Base-by-base conservation (phyloP, 148 eudicot genomes). In the Heliosperma pusillum region DNA sequence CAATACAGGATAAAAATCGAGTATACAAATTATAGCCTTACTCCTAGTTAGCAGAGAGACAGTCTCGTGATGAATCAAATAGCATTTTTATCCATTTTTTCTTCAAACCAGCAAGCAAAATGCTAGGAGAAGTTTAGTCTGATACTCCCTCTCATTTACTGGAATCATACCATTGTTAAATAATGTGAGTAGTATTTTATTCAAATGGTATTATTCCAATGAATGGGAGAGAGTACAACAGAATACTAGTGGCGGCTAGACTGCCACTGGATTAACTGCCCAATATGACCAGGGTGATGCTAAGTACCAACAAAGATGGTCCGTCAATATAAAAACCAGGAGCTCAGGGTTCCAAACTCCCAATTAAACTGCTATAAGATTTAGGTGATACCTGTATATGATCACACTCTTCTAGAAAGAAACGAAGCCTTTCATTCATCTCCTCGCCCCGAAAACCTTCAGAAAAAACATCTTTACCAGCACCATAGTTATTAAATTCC, bases 341-440 rank as follows among this genome's bases (percentile, higher is more conserved):
- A 16, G 22, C 25, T 1, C 10, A 12, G 62, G 5, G 42, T 36
- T 21, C 62, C 62, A n/a, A n/a, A n/a, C n/a, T n/a, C n/a, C n/a
- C n/a, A 58, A 36, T 36, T 20, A 21, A n/a, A 22, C 25, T 30
- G 7, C 26, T 53, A 17, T 65, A 33, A 55, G 56, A 12, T 47
- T 47, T 12, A 42, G 45, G 13, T 56, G 55, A 69, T 85, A 94
- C 98, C 98, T 91, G 98, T 75, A 90, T 78, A 82, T 83, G 96
- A 77, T 91, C 97, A 76, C 96, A 87, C 80, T 91, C 98, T 87
- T 94, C 98, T 17, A 89, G 68, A 77, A 94, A 94, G 77, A 90
- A 92, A 7, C 97, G 97, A 77, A 94, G 96, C 83, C 93, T 88
- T 30, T 90, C 90, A 76, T 71, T 83, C 36, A 94, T 83, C 80